Base-by-base conservation (phyloP, 2,329 filamentous ascomycete species). In the Colletotrichum sp. region DNA sequence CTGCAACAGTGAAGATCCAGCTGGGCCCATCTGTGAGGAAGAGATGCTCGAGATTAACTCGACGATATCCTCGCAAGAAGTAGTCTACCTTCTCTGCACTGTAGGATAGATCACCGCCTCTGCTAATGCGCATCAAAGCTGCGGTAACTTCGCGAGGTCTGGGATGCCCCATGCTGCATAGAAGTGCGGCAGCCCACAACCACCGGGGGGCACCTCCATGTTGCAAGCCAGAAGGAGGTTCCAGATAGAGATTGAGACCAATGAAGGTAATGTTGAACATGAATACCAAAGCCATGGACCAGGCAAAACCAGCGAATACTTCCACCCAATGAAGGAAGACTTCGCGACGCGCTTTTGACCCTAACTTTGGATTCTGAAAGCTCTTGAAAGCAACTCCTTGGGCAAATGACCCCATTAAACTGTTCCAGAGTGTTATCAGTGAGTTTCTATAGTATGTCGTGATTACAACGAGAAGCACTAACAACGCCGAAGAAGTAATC, bases 391-490 rank as follows among this genome's bases (percentile, higher is more conserved):
- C 36, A 27, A 64, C 24, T 4, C 36, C 61, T 47, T 64, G 24
- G 18, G 61, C 36, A n/a, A 27, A 64, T 5, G 36, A 64, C 16
- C 61, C 61, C 36, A 64, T 64, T 2, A 64, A 24, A n/a, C 61
- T 64, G 21, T 47, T 21, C n/a, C 18, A 47, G 2, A 4, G 1
- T 21, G 18, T 12, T n/a, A 24, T 47, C 1, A 47, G 18, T 21
- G 0, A 47, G 5, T 16, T 6, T n/a, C 18, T 6, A 0, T 0
- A 47, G 1, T 47, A 2, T 12, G 5, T 5, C 18, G 12, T 47
- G 43, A 47, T 21, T 5, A 47, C 11, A 47, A n/a, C 1, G 36
- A 47, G 16, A 16, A 36, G 2, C 29, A 64, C 61, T 64, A 5
- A 64, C 61, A 51, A 27, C 8, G 36, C 36, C 7, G 36, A 64